Conservation (phyloP, 208 protist genomes). For the Wallacemonas sp. region DNA sequence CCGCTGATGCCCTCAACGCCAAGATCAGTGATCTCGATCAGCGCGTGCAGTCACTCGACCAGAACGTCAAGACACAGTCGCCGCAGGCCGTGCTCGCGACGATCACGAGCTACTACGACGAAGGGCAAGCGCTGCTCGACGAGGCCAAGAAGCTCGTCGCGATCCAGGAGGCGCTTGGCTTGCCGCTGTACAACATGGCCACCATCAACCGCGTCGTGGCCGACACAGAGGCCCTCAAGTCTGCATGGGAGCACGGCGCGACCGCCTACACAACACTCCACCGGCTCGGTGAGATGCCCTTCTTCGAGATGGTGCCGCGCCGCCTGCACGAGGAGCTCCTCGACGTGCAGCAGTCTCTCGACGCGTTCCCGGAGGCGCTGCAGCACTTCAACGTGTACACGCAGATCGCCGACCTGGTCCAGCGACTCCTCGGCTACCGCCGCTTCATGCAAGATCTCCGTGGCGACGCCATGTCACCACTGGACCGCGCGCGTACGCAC, state of each 20-base stretch:
- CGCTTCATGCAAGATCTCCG: slow-evolving; percentile 92
- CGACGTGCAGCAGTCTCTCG: slow-evolving; percentile 46
- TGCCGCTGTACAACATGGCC: slow-evolving; percentile 33
- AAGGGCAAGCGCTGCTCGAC: slow-evolving; percentile 42
- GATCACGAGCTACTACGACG: slow-evolving; percentile 75
- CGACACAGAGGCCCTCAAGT: slow-evolving; percentile 91
- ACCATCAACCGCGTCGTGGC: slow-evolving; percentile 70
- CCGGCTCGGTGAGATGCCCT: slow-evolving; percentile 87
- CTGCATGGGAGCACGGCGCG: slow-evolving; percentile 88
- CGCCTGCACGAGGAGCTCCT: slow-evolving; percentile 85
- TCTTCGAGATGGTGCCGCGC: slow-evolving; percentile 93
- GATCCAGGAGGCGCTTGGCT: slow-evolving; percentile 82
- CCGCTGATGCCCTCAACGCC: slow-evolving; percentile 56
- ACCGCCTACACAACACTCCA: slow-evolving; percentile 77
- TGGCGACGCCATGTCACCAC: slow-evolving; percentile 91
- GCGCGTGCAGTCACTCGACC: slow-evolving; percentile 44
- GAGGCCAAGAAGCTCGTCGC: slow-evolving; percentile 77
- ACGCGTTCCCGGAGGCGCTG: slow-evolving; percentile 61
- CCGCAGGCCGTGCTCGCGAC: slow-evolving; percentile 56
- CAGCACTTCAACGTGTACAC: slow-evolving; percentile 42
- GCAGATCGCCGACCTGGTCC: slow-evolving; percentile 48
- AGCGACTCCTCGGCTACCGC: slow-evolving; percentile 54
- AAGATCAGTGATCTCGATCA: slow-evolving; percentile 57
- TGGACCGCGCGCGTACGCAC: slow-evolving; percentile 72
- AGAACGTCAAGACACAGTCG: slow-evolving; percentile 36